Evolutionary conservation across 2,329 filamentous ascomycete species (phyloP).

Genomic region (Neopestalotiopsis sp.): DNA sequence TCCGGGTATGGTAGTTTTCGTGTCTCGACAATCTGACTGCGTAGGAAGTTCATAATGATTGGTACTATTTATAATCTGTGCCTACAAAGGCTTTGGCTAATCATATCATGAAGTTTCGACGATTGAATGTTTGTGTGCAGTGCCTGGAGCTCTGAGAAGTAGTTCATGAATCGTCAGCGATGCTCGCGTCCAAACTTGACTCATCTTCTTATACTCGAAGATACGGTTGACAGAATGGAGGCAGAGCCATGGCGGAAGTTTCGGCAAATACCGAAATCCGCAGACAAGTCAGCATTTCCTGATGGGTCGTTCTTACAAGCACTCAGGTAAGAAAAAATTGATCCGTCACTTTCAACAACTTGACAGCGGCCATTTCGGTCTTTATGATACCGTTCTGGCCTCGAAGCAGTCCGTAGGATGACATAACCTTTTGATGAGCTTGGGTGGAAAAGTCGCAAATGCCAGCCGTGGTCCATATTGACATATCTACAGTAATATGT

Average conservation of each 20-base stretch:
- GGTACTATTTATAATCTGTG: no score
- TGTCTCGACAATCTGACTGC: slow-evolving; percentile 19
- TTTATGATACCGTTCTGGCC: not conserved
- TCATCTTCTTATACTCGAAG: not conserved
- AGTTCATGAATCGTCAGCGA: no score
- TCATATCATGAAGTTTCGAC: no score
- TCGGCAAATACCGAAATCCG: not conserved
- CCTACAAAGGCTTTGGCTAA: no score
- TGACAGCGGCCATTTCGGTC: not conserved
- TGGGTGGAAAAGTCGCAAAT: no score
- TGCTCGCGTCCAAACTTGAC: no score
- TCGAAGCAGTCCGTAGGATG: no score
- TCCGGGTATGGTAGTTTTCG: slow-evolving; percentile 27
- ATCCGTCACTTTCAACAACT: not conserved
- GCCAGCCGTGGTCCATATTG: no score
- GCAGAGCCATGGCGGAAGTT: not conserved
- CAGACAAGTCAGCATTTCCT: not conserved
- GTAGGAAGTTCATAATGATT: slow-evolving; percentile 20
- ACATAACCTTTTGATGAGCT: no score
- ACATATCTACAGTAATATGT: no score
- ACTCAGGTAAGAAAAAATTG: not conserved
- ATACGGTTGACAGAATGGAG: not conserved
- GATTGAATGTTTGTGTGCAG: no score
- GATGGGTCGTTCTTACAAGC: not conserved
- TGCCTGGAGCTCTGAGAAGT: no score